phyloP scores from a whole-genome alignment of 2,329 filamentous ascomycete species.

The Colletotrichum tofieldiae region DNA sequence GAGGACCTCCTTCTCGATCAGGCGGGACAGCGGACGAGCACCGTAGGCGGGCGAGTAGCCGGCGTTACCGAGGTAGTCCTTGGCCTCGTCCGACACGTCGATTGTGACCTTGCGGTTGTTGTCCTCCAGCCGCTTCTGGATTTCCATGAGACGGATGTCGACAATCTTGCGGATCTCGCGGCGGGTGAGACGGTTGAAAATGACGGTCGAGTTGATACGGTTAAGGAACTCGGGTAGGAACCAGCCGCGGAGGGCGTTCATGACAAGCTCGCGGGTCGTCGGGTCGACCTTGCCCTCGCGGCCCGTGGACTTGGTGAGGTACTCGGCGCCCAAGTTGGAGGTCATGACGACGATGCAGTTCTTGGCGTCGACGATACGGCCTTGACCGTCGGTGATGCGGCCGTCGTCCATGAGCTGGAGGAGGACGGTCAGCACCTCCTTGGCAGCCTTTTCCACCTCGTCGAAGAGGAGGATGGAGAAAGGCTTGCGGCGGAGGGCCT shows the following conservation, averaged over 20 bases:
- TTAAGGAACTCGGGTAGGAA: conserved; percentile 99
- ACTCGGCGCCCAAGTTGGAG: conserved; percentile 96
- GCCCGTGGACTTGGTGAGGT: conserved; percentile 83
- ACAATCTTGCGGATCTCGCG: conserved; percentile 96
- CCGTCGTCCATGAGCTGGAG: conserved; percentile 99
- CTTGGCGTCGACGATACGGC: conserved; percentile 91
- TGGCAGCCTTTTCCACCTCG: conserved; percentile 98
- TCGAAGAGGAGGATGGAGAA: conserved; percentile 99
- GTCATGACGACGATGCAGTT: conserved; percentile 99
- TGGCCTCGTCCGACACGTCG: conserved; percentile 85
- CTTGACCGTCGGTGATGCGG: conserved; percentile 98
- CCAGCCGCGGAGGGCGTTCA: conserved; percentile 91
- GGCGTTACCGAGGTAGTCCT: conserved; percentile 91
- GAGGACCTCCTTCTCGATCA: conserved; percentile 98
- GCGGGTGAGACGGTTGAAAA: conserved; percentile 96
- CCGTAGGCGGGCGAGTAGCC: conserved; percentile 98
- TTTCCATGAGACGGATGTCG: conserved; percentile 88
- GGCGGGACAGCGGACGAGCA: conserved; percentile 86
- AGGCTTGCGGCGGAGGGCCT: conserved; percentile 91
- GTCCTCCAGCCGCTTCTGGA: conserved; percentile 89
- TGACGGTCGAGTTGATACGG: conserved; percentile 95
- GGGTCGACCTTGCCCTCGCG: conserved; percentile 89
- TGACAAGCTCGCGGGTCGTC: conserved; percentile 89
- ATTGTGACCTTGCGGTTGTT: conserved; percentile 92
- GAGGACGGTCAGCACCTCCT: conserved; percentile 95